phyloP scores from a whole-genome alignment of 2,329 filamentous ascomycete species.

The Hymenoscyphus fructigenus region DNA sequence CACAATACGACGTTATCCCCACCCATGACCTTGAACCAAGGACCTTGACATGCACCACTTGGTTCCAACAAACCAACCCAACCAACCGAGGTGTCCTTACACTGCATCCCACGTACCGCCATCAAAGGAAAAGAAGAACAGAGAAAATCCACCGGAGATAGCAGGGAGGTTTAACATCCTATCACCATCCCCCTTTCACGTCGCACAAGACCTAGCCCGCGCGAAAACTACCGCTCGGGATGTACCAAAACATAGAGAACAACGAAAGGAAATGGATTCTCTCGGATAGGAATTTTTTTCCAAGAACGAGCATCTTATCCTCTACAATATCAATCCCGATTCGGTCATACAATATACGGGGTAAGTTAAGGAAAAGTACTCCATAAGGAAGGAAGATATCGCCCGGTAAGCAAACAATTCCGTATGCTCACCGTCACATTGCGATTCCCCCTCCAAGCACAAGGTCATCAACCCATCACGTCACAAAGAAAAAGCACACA shows the following conservation, averaged over 20 bases:
- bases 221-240: neutral
- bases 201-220: neutral
- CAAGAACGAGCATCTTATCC: neutral
- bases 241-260: neutral
- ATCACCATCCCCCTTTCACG: neutral
- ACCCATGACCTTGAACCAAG: neutral
- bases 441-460: neutral
- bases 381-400: neutral
- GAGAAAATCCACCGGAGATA: neutral
- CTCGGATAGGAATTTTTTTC: neutral
- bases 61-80: neutral
- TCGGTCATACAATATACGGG: neutral
- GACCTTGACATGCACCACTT: neutral
- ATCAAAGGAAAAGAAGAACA: neutral
- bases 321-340: neutral
- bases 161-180: neutral
- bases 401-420: neutral
- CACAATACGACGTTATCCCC: neutral
- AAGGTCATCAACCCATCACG: neutral
- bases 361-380: neutral
- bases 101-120: neutral
- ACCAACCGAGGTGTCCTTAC: neutral
- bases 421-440: neutral
- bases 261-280: neutral
- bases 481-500: neutral